phyloP scores from a whole-genome alignment of 441 rosid genomes.

The Croton laevigatus region DNA sequence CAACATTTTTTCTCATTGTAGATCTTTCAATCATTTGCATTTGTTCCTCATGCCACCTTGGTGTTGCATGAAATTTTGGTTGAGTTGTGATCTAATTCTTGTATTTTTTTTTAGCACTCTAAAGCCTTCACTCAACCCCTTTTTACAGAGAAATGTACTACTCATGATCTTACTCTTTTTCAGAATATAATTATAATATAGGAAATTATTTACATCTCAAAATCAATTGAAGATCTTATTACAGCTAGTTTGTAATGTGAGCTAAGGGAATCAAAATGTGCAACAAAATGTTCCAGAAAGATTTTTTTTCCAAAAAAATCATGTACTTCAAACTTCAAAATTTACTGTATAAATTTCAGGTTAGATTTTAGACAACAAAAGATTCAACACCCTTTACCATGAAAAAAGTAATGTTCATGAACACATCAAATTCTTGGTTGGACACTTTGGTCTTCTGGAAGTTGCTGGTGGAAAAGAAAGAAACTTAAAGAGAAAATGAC shows the following conservation, averaged over 20 bases:
- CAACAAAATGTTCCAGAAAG: background rate
- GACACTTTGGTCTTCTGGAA: background rate
- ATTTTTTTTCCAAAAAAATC: background rate
- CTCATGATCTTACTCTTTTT: background rate
- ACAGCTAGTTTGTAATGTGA: background rate
- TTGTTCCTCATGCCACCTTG: background rate
- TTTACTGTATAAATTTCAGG: background rate
- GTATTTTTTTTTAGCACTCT: background rate
- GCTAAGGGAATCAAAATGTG: background rate
- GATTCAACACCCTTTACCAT: background rate
- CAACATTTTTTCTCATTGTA: background rate
- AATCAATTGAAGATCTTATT: background rate
- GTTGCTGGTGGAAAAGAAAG: background rate
- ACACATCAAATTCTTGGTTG: background rate
- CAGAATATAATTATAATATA: background rate
- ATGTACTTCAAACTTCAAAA: background rate
- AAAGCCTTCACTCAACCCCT: background rate
- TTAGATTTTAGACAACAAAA: background rate
- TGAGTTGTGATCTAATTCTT: background rate
- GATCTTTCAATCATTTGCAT: background rate
- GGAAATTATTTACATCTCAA: background rate
- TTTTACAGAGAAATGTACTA: background rate
- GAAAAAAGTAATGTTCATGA: background rate
- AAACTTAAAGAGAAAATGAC: background rate
- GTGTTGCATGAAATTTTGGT: background rate